Base-by-base conservation (phyloP, 2,329 filamentous ascomycete species). In the Alternaria solani region DNA sequence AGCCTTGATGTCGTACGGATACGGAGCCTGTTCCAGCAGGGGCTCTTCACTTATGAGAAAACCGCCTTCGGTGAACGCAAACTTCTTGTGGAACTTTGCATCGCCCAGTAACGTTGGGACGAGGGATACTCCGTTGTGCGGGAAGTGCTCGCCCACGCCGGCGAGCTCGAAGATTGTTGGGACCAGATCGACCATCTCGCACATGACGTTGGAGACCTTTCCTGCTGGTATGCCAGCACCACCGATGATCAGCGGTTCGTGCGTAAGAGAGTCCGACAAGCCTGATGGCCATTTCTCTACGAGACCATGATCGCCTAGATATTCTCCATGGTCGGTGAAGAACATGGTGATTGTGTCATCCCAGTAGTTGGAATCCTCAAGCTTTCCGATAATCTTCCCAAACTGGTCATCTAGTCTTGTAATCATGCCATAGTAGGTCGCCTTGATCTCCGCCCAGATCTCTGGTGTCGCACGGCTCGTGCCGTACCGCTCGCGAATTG, bases 251-350 rank as follows among this genome's bases (percentile, higher is more conserved):
- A 84, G 70, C 0, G 81, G 82, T 51, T 83, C 80, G 16, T 80
- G 80, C 0, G 79, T 73, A 1, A 84, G 73, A 1, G 75, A 73
- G 32, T 83, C 79, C 0, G 78, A 81, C 0, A 83, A 63, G 3
- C 78, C 81, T 0, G 79, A 81, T 0, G 81, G 81, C 81, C 82
- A 84, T 57, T 84, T 84, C 66, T 84, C 82, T 23, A 85, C 81
- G 12, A 84, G 67, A 0, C 81, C 81, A 53, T 83, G 75, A 52
- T 84, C 81, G 12, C 81, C 82, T 0, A 84, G 76, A 51, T 81
- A 84, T 53, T 84, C 81, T 4, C 81, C 82, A 57, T 82, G 81
- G 44, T 82, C 80, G 0, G 80, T 81, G 55, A 81, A 82, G 63
- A 82, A 81, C 71, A 82, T 75, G 0, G 80, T 81, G 0, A 83